These are phyloP conservation scores for Mycena kentingensis DNA, from an alignment of 768 basidiomycete genomes.

Conservation along the genomic window DNA sequence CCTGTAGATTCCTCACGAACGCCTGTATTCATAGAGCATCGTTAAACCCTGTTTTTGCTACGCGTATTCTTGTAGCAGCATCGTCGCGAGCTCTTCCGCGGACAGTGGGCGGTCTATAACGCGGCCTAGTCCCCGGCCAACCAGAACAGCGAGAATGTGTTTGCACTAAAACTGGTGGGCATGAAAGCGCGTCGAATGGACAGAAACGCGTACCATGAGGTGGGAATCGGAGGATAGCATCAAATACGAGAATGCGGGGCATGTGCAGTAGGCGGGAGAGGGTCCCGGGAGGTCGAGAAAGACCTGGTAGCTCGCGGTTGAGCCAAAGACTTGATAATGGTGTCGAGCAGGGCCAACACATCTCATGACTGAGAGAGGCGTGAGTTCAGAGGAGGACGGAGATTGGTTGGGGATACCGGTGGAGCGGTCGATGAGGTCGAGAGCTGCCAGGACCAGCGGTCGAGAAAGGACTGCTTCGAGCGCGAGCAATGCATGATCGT, in stretches of 20 bases:
- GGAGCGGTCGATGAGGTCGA: slow-evolving; percentile 75
- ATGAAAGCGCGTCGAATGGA: slow-evolving; percentile 1
- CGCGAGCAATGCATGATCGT: slow-evolving; percentile 56
- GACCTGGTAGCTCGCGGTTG: slow-evolving; percentile 63
- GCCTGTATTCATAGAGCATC: slow-evolving; percentile 20
- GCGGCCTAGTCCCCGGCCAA: slow-evolving; percentile 57
- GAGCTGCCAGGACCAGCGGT: slow-evolving; percentile 62
- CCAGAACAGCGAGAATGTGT: slow-evolving; percentile 67
- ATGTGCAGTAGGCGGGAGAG: slow-evolving; percentile 66
- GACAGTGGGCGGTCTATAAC: slow-evolving; percentile 51
- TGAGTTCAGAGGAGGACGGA: not conserved
- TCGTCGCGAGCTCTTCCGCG: slow-evolving; percentile 49
- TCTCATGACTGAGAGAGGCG: slow-evolving; percentile 53
- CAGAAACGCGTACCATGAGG: slow-evolving; percentile 52
- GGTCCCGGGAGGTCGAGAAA: slow-evolving; percentile 44
- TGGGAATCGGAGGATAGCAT: slow-evolving; percentile 63
- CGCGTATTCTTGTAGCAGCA: slow-evolving; percentile 41
- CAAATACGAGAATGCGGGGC: slow-evolving; percentile 69
- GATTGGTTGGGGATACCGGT: slow-evolving; percentile 48
- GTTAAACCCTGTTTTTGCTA: slow-evolving; percentile 9
- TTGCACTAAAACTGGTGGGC: slow-evolving; percentile 67
- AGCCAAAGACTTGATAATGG: slow-evolving; percentile 70
- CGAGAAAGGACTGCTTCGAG: slow-evolving; percentile 65
- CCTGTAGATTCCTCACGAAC: slow-evolving; percentile 13
- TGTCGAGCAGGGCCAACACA: slow-evolving; percentile 60